Percentiles rank a stretch among this genome's conserved stretches.
These are phyloP conservation scores for Strobilomyces echinocephalus DNA, from an alignment of 768 basidiomycete genomes.

Conservation along the genomic window DNA sequence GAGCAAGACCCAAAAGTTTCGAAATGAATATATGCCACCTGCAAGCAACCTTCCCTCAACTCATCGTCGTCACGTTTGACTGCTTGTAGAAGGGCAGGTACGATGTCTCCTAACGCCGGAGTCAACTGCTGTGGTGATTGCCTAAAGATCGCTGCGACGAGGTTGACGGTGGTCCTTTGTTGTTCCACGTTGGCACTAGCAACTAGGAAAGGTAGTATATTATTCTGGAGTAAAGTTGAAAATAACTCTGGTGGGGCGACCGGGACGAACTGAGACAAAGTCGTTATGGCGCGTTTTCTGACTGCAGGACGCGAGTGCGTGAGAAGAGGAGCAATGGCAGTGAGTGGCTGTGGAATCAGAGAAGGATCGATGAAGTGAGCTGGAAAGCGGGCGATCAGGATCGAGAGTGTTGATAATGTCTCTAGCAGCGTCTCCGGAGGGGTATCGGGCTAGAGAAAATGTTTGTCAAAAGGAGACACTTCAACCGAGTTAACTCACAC, in stretches of 20 bases:
- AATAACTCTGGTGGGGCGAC: conserved; percentile 63
- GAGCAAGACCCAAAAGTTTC: neutral
- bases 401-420: conserved; percentile 79
- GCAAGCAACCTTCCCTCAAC: conserved; percentile 71
- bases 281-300: conserved; percentile 87
- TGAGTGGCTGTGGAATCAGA: conserved; percentile 55
- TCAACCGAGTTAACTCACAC: conserved; percentile 40
- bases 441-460: conserved; percentile 46
- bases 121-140: conserved; percentile 67
- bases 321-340: conserved; percentile 66
- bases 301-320: conserved; percentile 79
- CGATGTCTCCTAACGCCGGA: conserved; percentile 53
- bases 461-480: conserved; percentile 5
- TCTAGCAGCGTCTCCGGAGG: conserved; percentile 81
- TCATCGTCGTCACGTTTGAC: conserved; percentile 78
- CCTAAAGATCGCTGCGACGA: conserved; percentile 75
- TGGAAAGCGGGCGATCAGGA: conserved; percentile 83
- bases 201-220: conserved; percentile 57
- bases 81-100: conserved; percentile 68
- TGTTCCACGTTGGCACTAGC: conserved; percentile 54
- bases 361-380: conserved; percentile 52
- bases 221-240: conserved; percentile 50
- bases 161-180: conserved; percentile 72
- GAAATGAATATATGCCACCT: conserved; percentile 39
- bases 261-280: conserved; percentile 79